Evolutionary conservation across 1,284 basidiomycete species (phyloP).

Genomic region (Chalciporus sp.): DNA sequence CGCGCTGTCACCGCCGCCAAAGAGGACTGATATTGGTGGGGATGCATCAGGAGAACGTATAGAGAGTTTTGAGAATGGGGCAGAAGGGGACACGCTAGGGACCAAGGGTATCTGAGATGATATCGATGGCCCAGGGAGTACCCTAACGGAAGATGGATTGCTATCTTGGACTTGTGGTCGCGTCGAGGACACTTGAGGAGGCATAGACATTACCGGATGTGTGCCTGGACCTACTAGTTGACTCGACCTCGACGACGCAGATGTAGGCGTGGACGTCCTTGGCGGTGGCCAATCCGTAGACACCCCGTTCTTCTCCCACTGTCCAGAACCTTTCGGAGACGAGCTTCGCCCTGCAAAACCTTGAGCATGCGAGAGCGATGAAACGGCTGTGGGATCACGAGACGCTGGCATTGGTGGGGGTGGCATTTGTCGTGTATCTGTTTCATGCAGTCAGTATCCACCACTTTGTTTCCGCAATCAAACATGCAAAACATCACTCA

Average conservation of each 20-base stretch:
- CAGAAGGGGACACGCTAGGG: conserved; percentile 37
- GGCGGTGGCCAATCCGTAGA: conserved; percentile 13
- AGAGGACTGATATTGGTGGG: conserved; percentile 9
- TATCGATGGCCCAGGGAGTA: background rate
- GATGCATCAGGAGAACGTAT: conserved; percentile 34
- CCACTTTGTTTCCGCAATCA: conserved; percentile 8
- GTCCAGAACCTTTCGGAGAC: conserved; percentile 21
- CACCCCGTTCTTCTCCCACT: conserved; percentile 18
- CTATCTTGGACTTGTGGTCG: conserved; percentile 1
- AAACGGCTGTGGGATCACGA: conserved; percentile 40
- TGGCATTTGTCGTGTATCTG: conserved; percentile 43
- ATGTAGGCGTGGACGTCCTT: conserved; percentile 1
- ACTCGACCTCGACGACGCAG: conserved; percentile 3
- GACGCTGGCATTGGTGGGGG: conserved; percentile 49
- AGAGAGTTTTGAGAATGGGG: conserved; percentile 42
- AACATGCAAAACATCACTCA: conserved; percentile 14
- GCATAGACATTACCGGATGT: background rate
- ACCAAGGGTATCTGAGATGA: conserved; percentile 4
- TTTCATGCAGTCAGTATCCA: conserved; percentile 5
- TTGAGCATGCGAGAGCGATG: conserved; percentile 28
- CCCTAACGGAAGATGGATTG: conserved; percentile 7
- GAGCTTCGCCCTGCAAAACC: conserved; percentile 6
- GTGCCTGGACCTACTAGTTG: conserved; percentile 11
- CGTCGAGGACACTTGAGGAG: background rate
- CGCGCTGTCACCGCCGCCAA: conserved; percentile 7